A percentile compares a stretch with the other conserved stretches of the same genome.
These are phyloP conservation scores for Leccinum variabile DNA, from an alignment of 1,284 basidiomycete genomes.

Conservation along the genomic window DNA sequence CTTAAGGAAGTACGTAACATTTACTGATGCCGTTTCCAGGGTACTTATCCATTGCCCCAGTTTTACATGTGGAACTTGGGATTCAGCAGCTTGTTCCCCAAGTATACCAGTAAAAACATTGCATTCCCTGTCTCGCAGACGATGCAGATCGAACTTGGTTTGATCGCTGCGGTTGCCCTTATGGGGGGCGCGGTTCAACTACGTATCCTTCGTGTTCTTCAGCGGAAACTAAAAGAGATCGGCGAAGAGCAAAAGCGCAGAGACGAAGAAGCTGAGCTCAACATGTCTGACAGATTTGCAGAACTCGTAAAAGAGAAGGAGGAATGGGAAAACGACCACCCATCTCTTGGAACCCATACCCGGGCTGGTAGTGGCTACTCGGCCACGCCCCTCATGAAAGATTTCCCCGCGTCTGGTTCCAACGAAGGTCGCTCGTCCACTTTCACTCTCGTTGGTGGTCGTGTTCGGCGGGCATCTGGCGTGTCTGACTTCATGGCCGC, in stretches of 20 bases:
- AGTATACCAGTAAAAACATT: slow-evolving; percentile 64
- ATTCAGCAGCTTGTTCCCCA: slow-evolving; percentile 76
- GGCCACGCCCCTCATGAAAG: slow-evolving; percentile 57
- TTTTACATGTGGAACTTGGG: slow-evolving; percentile 97
- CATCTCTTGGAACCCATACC: slow-evolving; percentile 56
- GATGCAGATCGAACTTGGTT: slow-evolving; percentile 92
- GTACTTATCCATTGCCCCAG: slow-evolving; percentile 39
- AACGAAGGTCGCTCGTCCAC: slow-evolving; percentile 50
- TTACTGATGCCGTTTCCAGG: not conserved
- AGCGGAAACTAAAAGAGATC: slow-evolving; percentile 77
- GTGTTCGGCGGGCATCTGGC: slow-evolving; percentile 58
- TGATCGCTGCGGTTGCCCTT: slow-evolving; percentile 77
- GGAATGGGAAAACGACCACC: slow-evolving; percentile 87
- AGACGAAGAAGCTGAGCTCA: slow-evolving; percentile 74
- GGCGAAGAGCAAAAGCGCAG: slow-evolving; percentile 71
- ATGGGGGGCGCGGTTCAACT: slow-evolving; percentile 91
- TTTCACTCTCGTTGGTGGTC: slow-evolving; percentile 50
- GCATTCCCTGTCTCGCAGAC: slow-evolving; percentile 83
- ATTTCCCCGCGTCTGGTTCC: slow-evolving; percentile 50
- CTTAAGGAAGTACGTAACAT: slow-evolving; percentile 76
- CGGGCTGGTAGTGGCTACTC: slow-evolving; percentile 62
- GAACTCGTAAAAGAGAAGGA: slow-evolving; percentile 70
- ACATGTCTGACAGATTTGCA: slow-evolving; percentile 72
- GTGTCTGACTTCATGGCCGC: slow-evolving; percentile 72
- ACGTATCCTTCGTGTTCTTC: slow-evolving; percentile 77